Evolutionary conservation across 148 eudicot genomes (phyloP).

Genomic region (Pouteria glomerata): DNA sequence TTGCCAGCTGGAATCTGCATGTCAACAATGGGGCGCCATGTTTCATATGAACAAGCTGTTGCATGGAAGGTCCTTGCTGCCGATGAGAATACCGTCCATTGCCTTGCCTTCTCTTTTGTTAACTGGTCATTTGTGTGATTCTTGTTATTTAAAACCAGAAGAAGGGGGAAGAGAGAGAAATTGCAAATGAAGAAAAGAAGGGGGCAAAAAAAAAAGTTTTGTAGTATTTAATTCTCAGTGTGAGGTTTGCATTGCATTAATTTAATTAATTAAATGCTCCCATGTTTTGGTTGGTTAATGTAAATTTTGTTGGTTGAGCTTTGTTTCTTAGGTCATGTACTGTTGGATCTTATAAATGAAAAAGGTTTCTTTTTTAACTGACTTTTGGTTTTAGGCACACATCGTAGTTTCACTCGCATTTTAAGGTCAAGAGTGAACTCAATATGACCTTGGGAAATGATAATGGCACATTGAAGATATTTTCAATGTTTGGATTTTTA

Average conservation of each 20-base stretch:
- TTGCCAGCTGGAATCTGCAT: constrained; percentile 84
- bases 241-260: constrained; percentile 10
- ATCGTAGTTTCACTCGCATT: too few relatives aligned
- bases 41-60: constrained; percentile 69
- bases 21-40: constrained; percentile 88
- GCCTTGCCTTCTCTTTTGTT: constrained; percentile 85
- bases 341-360: too few relatives aligned
- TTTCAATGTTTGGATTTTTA: too few relatives aligned
- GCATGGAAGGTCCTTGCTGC: constrained; percentile 81
- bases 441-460: too few relatives aligned
- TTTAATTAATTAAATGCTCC: constrained; percentile 9
- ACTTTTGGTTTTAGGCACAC: too few relatives aligned
- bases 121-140: constrained; percentile 88
- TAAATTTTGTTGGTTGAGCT: not conserved
- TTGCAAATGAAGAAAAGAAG: not conserved
- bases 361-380: too few relatives aligned
- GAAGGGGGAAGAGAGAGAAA: not conserved
- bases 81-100: constrained; percentile 68
- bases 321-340: not conserved
- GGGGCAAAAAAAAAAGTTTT: constrained; percentile 8
- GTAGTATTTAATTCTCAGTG: constrained; percentile 8
- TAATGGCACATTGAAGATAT: too few relatives aligned
- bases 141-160: constrained; percentile 1
- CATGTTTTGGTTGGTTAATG: constrained; percentile 8
- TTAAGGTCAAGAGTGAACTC: too few relatives aligned